Conservation (phyloP, 192 early-diverging fungal genomes). For the Helicostylum pulchrum region DNA sequence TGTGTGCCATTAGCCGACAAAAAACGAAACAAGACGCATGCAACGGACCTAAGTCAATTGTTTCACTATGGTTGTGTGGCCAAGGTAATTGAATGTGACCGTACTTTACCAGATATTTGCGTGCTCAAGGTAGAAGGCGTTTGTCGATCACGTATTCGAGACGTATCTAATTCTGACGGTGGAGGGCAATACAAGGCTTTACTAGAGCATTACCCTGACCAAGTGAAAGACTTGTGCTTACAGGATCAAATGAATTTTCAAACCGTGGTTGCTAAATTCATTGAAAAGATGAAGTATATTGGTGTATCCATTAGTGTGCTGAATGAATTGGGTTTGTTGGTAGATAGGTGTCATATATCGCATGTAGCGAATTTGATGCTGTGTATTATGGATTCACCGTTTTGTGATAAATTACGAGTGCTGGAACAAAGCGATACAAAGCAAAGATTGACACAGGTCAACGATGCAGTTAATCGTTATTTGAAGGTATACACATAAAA, state of each 20-base stretch:
- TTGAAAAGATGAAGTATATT: not conserved
- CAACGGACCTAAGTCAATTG: constrained; percentile 21
- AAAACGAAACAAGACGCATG: not conserved
- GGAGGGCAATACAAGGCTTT: constrained; percentile 48
- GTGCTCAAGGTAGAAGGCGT: constrained; percentile 61
- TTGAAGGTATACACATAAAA: constrained; percentile 9
- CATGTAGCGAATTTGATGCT: constrained; percentile 63
- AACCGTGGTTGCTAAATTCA: not conserved
- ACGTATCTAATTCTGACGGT: constrained; percentile 31
- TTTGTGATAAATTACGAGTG: constrained; percentile 67
- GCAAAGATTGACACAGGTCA: constrained; percentile 39
- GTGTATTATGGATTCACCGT: constrained; percentile 61
- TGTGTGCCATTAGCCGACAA: not conserved
- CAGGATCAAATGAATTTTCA: not conserved
- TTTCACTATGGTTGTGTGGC: constrained; percentile 48
- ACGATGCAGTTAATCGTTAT: not conserved
- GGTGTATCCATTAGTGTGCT: constrained; percentile 23
- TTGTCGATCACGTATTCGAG: constrained; percentile 52
- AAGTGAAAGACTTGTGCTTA: not conserved
- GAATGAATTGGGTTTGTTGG: constrained; percentile 55
- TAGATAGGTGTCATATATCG: constrained; percentile 50
- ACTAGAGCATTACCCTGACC: constrained; percentile 46
- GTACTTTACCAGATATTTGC: constrained; percentile 41
- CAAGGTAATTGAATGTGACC: constrained; percentile 39
- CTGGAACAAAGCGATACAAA: constrained; percentile 50